A percentile compares a stretch with the other conserved stretches of the same genome.
Evolutionary conservation across 1,284 basidiomycete species (phyloP).

Genomic region (Ganoderma multipileum): DNA sequence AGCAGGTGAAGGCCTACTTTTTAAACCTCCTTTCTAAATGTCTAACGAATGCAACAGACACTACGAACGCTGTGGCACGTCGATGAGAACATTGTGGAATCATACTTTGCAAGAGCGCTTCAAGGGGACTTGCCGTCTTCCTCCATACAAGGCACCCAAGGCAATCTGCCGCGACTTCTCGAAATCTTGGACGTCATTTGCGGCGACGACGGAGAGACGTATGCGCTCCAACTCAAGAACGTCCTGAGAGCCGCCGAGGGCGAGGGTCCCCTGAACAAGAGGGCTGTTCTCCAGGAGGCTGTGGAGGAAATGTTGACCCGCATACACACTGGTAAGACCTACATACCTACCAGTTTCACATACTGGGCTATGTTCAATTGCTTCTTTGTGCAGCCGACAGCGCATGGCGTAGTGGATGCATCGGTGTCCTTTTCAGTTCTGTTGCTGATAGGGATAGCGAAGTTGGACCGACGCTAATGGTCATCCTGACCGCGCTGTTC

Average conservation of each 20-base stretch:
- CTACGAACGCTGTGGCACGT: conserved; percentile 60
- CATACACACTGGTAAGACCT: conserved; percentile 53
- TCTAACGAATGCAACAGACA: conserved; percentile 50
- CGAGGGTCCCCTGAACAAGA: conserved; percentile 36
- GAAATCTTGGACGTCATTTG: conserved; percentile 61
- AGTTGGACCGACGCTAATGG: conserved; percentile 64
- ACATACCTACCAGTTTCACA: neutral
- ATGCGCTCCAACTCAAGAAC: conserved; percentile 58
- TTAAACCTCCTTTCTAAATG: neutral
- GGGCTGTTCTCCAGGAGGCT: conserved; percentile 56
- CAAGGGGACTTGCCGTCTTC: conserved; percentile 45
- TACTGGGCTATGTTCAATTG: neutral
- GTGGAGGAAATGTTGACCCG: conserved; percentile 60
- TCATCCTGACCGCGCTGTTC: conserved; percentile 68
- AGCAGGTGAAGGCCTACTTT: conserved; percentile 48
- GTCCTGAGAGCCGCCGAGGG: conserved; percentile 53
- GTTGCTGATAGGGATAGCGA: conserved; percentile 51
- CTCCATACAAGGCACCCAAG: conserved; percentile 44
- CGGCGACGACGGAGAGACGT: conserved; percentile 60
- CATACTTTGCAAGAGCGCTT: conserved; percentile 58
- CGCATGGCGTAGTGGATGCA: conserved; percentile 55
- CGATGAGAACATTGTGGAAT: conserved; percentile 60
- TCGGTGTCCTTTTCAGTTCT: conserved; percentile 56
- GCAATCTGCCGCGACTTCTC: conserved; percentile 54
- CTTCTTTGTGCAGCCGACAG: conserved; percentile 44